Evolutionary conservation across 177 flowering plant genomes (phyloP).

Genomic region (Telopea speciosissima): DNA sequence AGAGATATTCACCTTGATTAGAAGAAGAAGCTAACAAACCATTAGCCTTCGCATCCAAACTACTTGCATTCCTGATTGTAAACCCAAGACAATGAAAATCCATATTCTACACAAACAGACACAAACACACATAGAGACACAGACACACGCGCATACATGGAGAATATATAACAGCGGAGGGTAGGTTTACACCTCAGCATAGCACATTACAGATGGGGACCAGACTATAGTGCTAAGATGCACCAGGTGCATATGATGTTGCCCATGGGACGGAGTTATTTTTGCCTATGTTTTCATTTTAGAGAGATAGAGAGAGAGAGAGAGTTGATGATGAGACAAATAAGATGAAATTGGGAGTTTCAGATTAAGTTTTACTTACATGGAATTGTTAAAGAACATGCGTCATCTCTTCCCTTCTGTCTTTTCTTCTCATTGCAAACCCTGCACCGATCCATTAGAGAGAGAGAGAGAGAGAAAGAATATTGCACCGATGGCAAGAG

Average conservation of each 20-base stretch:
- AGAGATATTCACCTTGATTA: conserved; percentile 21
- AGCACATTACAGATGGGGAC: conserved; percentile 27
- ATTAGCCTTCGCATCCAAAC: conserved; percentile 19
- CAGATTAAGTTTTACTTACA: conserved; percentile 15
- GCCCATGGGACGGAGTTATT: not conserved
- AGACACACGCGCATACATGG: too few relatives aligned
- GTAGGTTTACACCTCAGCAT: not conserved
- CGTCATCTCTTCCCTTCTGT: conserved; percentile 4
- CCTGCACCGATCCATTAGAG: conserved; percentile 10
- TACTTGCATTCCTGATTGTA: conserved; percentile 15
- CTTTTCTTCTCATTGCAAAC: conserved; percentile 3
- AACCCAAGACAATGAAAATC: conserved; percentile 13
- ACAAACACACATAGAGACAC: not conserved
- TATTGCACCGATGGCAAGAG: conserved; percentile 4
- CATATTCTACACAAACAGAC: conserved; percentile 10
- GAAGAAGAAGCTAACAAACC: conserved; percentile 10
- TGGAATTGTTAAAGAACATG: conserved; percentile 18
- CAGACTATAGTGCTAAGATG: conserved; percentile 36
- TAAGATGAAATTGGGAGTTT: not conserved
- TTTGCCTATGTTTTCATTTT: not conserved
- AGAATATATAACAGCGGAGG: too few relatives aligned
- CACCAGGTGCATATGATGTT: conserved; percentile 26
- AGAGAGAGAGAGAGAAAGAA: not conserved
- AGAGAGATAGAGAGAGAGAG: conserved; percentile 3
- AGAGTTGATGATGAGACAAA: conserved; percentile 16